Base-by-base conservation (phyloP, 331 rosid species). In the Quercus lobata region DNA sequence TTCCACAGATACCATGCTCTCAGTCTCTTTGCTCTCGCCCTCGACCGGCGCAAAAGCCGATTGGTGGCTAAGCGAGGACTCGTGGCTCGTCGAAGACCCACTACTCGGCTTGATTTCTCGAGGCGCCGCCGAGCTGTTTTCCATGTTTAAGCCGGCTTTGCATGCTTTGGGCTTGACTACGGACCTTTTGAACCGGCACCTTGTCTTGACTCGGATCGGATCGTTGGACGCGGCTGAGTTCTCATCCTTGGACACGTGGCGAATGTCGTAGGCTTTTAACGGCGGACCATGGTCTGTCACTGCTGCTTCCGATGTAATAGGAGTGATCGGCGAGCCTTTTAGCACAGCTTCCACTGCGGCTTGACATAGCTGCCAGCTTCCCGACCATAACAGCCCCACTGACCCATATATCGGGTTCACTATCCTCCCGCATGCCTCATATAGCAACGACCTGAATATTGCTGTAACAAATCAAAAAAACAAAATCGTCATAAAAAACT, bases 261-360 rank as follows among this genome's bases (percentile, higher is more conserved):
- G 96, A 63, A 96, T 96, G 79, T 95, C 99, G 27, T 87, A 90
- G 4, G 89, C 88, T 85, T 93, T 95, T 3, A 90, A 85, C 0
- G 98, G 97, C n/a, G 93, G 98, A 5, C 88, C 88, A 32, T 79
- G 89, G 12, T 84, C 88, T 1, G 66, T 81, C 12, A 83, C 82
- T 7, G 94, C 97, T 1, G 87, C 88, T 29, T 96, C 97, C 0
- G 93, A 84, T 1, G 89, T 79, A 9, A 96, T 91, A 37, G 98
- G 90, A 2, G 86, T 88, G 72, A 96, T 89, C 57, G 96, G 91
- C 19, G 32, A 83, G 0, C 99, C 99, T 18, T 89, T 87, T 18
- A 96, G 87, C 63, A 96, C 96, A 17, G 96, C 93, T 63, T 96
- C 99, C n/a, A 96, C 99, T 4, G 99, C 99, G 56, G 85, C 81